Evolutionary conservation across 768 basidiomycete species (phyloP).

Genomic region (Coprinopsis cinerea): DNA sequence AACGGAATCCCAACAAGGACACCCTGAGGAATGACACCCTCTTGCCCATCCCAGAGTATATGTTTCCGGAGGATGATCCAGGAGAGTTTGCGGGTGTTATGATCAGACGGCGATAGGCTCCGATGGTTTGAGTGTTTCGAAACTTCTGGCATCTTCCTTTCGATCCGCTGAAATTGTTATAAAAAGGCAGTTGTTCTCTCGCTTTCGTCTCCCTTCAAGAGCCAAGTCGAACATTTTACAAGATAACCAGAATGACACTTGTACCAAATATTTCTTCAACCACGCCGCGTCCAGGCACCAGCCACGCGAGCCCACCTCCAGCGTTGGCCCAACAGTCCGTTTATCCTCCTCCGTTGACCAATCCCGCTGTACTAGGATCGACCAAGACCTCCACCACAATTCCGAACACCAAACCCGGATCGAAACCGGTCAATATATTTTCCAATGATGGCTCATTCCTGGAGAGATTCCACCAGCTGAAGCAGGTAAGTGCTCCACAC

Average conservation of each 20-base stretch:
- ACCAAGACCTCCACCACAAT: too few relatives aligned
- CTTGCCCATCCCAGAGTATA: too few relatives aligned
- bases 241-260: background rate
- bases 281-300: background rate
- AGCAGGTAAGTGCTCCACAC: conserved; percentile 36
- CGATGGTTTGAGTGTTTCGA: background rate
- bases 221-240: background rate
- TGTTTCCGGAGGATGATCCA: too few relatives aligned
- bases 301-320: background rate
- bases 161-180: background rate
- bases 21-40: too few relatives aligned
- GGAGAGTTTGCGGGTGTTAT: background rate
- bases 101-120: background rate
- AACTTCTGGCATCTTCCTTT: background rate
- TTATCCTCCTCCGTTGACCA: conserved; percentile 1
- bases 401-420: conserved; percentile 28
- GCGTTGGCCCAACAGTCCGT: background rate
- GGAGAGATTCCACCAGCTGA: conserved; percentile 53
- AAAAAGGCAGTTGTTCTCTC: background rate
- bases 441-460: conserved; percentile 67
- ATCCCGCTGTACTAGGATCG: background rate
- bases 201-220: background rate
- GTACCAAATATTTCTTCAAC: background rate
- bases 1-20: too few relatives aligned
- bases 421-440: conserved; percentile 48